These are phyloP conservation scores for Corynascus novoguineensis DNA, from an alignment of 495 filamentous ascomycete species.

Conservation along the genomic window DNA sequence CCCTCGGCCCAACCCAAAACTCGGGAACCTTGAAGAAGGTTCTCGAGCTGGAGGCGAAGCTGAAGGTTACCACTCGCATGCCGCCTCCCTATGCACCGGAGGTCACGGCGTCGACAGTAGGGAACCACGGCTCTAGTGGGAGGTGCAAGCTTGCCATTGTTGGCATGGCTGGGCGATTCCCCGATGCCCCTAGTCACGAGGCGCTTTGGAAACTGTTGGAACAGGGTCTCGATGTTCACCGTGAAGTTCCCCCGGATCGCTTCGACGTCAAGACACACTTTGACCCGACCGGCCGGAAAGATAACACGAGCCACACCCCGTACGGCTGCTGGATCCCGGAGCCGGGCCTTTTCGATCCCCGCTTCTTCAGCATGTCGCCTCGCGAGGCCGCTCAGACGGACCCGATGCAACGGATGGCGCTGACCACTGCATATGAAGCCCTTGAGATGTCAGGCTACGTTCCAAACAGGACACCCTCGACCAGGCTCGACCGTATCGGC, in stretches of 20 bases:
- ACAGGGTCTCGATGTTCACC: constrained; percentile 57
- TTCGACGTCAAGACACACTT: constrained; percentile 75
- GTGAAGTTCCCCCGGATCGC: constrained; percentile 61
- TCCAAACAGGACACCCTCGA: constrained; percentile 78
- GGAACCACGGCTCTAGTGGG: constrained; percentile 40
- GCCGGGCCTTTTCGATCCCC: constrained; percentile 76
- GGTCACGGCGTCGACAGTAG: constrained; percentile 29
- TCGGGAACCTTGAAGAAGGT: constrained; percentile 39
- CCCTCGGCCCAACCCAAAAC: constrained; percentile 48
- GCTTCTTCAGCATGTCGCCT: constrained; percentile 95
- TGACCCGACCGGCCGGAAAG: constrained; percentile 66
- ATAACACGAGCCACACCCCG: constrained; percentile 76
- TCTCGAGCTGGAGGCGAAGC: constrained; percentile 35
- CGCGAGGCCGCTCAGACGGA: constrained; percentile 86
- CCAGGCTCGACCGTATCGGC: constrained; percentile 75
- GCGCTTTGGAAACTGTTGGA: constrained; percentile 68
- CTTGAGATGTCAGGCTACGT: constrained; percentile 89
- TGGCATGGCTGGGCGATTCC: constrained; percentile 71
- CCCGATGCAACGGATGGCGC: constrained; percentile 78
- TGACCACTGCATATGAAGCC: constrained; percentile 84
- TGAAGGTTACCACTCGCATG: constrained; percentile 38
- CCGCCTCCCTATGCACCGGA: constrained; percentile 31
- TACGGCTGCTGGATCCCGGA: constrained; percentile 89
- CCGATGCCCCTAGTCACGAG: constrained; percentile 59
- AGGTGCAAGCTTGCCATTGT: constrained; percentile 60